Evolutionary conservation across 805 yeast species (phyloP).

Genomic region (Hanseniaspora singularis): DNA sequence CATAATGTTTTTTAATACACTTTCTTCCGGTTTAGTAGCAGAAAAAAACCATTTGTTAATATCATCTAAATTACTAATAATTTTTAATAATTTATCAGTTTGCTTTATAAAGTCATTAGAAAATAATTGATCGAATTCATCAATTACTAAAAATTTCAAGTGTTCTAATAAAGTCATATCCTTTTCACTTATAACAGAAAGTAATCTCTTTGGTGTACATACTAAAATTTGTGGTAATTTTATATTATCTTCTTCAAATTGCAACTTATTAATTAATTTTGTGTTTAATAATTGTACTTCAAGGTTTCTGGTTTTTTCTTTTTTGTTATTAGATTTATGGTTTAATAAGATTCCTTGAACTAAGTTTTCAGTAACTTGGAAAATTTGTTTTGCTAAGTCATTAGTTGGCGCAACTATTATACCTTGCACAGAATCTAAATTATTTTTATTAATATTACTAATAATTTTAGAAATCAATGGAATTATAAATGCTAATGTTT

Average conservation of each 20-base stretch:
- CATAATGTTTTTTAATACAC: conserved; percentile 1
- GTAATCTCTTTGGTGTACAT: conserved; percentile 78
- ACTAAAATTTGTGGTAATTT: conserved; percentile 68
- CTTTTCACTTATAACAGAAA: conserved; percentile 59
- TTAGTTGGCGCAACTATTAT: conserved; percentile 86
- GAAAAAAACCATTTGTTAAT: conserved; percentile 71
- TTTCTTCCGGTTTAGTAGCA: conserved; percentile 45
- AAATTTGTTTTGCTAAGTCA: conserved; percentile 82
- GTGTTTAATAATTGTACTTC: conserved; percentile 6
- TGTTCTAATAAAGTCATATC: conserved; percentile 42
- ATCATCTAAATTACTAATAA: conserved; percentile 31
- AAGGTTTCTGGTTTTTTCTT: background rate
- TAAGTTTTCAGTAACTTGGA: conserved; percentile 50
- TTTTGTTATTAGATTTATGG: conserved; percentile 1
- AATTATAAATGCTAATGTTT: conserved; percentile 77
- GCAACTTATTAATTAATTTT: conserved; percentile 49
- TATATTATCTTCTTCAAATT: conserved; percentile 33
- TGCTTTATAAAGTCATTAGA: conserved; percentile 81
- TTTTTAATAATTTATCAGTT: conserved; percentile 64
- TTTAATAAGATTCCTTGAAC: conserved; percentile 28
- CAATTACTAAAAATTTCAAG: conserved; percentile 71
- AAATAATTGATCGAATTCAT: conserved; percentile 90
- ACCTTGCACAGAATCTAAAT: conserved; percentile 45
- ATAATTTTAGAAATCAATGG: conserved; percentile 58
- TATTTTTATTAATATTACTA: conserved; percentile 20